Evolutionary conservation across 75 land plant genomes (phyloP), one percentile per base, ranked within the genome.

Genomic region (Adiantum capillusveneris): DNA sequence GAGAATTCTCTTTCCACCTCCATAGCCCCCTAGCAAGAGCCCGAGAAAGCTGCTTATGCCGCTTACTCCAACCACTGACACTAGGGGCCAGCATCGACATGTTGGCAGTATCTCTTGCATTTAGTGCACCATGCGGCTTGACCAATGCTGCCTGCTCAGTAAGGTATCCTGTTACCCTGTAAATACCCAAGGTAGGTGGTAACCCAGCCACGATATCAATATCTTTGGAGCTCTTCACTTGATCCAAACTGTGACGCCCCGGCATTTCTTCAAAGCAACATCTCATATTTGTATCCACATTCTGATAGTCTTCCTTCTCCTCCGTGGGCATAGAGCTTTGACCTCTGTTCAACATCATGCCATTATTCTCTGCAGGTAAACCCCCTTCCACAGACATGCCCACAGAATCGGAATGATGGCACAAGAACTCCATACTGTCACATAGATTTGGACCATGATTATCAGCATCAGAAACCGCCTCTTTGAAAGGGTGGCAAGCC

Each of bases 1-100:
- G 20, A n/a, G 57, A 27, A 25, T 58, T 51, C 14, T 66, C 61
- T 31, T 44, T 66, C 73, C 76, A 71, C 54, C 79, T 60, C 65
- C 65, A 44, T 34, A 51, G 24, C 1, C 59, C 69, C 22, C 65
- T 24, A 28, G 53, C 54, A 12, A 21, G 67, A 49, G 45, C 28
- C 22, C 39, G 44, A 26, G 69, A 57, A 30, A 43, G 52, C 51
- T 36, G 51, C 46, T 62, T 68, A 26, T 41, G 60, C 39, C 14
- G 20, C 65, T 51, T 81, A 72, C 55, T 65, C 62, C 71, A 65
- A 39, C 69, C 59, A 46, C 2, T 65, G 17, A 63, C 37, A 19
- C 48, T 31, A 24, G 20, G 57, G 31, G 17, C 12, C n/a, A 26
- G 24, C 24, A 20, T 44, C 25, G 18, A 18, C 21, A 46, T 20